Conservation (phyloP, 2,329 filamentous ascomycete species). For the Microdochium trichocladiopsis region DNA sequence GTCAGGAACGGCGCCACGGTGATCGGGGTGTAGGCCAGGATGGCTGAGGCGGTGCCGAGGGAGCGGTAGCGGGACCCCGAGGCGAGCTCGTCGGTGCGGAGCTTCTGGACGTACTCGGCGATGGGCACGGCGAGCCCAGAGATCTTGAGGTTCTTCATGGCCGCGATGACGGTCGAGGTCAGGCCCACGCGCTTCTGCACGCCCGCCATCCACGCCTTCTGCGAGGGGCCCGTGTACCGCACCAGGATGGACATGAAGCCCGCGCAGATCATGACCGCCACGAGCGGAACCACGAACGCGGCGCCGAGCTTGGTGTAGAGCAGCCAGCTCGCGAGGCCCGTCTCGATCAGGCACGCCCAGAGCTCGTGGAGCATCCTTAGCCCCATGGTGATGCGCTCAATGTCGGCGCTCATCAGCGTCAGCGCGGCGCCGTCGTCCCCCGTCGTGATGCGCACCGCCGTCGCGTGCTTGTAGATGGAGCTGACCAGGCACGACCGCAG, state of each 20-base stretch:
- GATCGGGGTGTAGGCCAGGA: slow-evolving; percentile 13
- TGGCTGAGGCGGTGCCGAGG: slow-evolving; percentile 24
- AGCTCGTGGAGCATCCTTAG: slow-evolving; percentile 27
- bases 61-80: slow-evolving; percentile 25
- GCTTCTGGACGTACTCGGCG: slow-evolving; percentile 17
- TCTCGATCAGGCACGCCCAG: slow-evolving; percentile 32
- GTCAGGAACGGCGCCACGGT: slow-evolving; percentile 20
- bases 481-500: slow-evolving; percentile 19
- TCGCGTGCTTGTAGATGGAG: slow-evolving; percentile 24
- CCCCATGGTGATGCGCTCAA: slow-evolving; percentile 31
- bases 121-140: slow-evolving; percentile 24
- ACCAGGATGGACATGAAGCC: slow-evolving; percentile 10
- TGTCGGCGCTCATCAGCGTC: slow-evolving; percentile 40
- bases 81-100: slow-evolving; percentile 27
- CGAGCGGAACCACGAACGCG: slow-evolving; percentile 39
- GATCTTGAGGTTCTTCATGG: slow-evolving; percentile 35
- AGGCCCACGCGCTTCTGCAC: slow-evolving; percentile 23
- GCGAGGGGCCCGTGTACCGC: slow-evolving; percentile 14
- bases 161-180: slow-evolving; percentile 24
- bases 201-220: slow-evolving; percentile 26
- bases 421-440: slow-evolving; percentile 31
- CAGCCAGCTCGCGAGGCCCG: slow-evolving; percentile 36
- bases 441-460: slow-evolving; percentile 8
- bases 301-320: slow-evolving; percentile 37
- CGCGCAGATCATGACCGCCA: slow-evolving; percentile 25